Conservation (phyloP, 352 stramenopile species). For the Phytophthora gonapodyides region DNA sequence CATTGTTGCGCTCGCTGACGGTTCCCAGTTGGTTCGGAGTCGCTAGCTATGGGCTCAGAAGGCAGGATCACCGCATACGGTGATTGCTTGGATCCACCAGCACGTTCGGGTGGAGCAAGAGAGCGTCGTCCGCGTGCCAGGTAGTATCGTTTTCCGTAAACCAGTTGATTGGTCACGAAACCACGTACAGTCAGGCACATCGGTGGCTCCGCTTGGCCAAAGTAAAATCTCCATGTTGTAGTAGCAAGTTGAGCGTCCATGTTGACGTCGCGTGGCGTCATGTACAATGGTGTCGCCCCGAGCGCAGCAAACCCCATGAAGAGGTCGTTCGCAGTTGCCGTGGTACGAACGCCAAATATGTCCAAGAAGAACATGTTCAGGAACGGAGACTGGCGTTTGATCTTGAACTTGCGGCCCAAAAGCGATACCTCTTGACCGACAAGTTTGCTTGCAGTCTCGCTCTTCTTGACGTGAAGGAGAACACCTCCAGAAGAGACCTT, state of each 20-base stretch:
- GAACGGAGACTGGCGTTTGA: not conserved
- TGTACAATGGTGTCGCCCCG: not conserved
- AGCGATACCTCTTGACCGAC: constrained; percentile 2
- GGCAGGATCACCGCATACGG: too few species aligned
- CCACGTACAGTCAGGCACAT: not conserved
- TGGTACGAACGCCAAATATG: not conserved
- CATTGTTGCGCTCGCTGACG: too few species aligned
- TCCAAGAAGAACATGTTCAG: constrained; percentile 11
- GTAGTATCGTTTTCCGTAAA: not conserved
- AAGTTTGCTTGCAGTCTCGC: not conserved
- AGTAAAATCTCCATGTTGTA: constrained; percentile 7
- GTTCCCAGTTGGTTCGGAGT: too few species aligned
- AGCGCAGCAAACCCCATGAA: not conserved
- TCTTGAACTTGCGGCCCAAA: constrained; percentile 1
- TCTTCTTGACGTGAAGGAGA: not conserved
- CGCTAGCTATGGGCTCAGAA: too few species aligned
- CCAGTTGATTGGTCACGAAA: constrained; percentile 3
- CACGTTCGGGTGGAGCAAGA: too few species aligned
- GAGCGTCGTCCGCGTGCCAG: not conserved
- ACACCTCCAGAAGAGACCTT: not conserved
- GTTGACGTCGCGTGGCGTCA: constrained; percentile 4
- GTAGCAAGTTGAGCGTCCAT: not conserved
- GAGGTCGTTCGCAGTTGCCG: not conserved
- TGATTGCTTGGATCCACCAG: too few species aligned
- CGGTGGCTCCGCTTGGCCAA: not conserved